phyloP scores from a whole-genome alignment of 306 rosid species.

The Vigna angularis region DNA sequence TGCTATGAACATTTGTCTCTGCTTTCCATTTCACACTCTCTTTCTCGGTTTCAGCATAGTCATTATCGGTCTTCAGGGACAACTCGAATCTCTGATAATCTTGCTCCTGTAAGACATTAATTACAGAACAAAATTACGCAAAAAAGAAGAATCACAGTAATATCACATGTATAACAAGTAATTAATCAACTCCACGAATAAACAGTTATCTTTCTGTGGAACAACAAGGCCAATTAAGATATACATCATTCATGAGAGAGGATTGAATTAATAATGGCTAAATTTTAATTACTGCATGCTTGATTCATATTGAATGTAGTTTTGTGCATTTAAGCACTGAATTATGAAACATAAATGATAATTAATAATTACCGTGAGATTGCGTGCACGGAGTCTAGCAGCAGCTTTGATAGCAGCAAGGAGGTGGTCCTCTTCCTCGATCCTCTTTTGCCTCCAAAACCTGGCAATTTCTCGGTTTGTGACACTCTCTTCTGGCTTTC shows the following conservation, averaged over 20 bases:
- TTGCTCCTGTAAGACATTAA: slow-evolving; percentile 58
- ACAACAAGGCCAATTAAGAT: neutral
- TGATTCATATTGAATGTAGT: no score
- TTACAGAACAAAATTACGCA: neutral
- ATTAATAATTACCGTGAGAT: slow-evolving; percentile 59
- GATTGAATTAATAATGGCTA: neutral
- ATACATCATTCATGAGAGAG: no score
- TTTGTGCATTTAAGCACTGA: no score
- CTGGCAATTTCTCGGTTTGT: slow-evolving; percentile 77
- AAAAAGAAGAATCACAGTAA: no score
- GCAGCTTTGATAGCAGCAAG: slow-evolving; percentile 85
- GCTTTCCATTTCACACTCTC: slow-evolving; percentile 22
- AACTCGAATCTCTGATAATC: slow-evolving; percentile 62
- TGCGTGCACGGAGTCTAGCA: slow-evolving; percentile 70
- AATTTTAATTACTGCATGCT: neutral
- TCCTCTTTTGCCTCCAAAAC: slow-evolving; percentile 76
- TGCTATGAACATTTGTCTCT: slow-evolving; percentile 24
- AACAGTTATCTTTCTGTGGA: neutral
- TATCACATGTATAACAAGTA: neutral
- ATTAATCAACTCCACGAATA: slow-evolving; percentile 1
- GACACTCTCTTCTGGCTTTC: slow-evolving; percentile 57
- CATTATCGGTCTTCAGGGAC: slow-evolving; percentile 51
- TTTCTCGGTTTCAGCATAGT: slow-evolving; percentile 42
- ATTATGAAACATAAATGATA: neutral
- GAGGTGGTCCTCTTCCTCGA: slow-evolving; percentile 78